Evolutionary conservation across 2,329 filamentous ascomycete species (phyloP), one percentile per base, ranked within the genome.

Genomic region (Metarhizium sp.): DNA sequence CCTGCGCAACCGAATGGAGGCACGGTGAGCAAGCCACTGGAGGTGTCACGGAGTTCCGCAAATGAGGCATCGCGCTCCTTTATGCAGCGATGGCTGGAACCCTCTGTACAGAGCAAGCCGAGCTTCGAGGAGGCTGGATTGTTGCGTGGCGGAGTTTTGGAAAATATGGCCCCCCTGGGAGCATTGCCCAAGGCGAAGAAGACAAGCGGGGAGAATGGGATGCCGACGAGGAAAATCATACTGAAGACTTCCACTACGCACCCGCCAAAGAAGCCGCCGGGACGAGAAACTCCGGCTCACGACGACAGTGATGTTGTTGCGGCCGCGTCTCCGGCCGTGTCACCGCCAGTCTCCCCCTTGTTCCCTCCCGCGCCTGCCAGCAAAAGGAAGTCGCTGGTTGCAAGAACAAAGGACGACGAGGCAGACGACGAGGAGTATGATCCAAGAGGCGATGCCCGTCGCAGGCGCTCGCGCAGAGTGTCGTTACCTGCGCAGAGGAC

Each of bases 121-220:
- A 92, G 87, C 67, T 95, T 86, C 67, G 84, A 89, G 74, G 90
- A 95, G 67, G 82, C 79, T 56, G 88, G 87, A 48, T 79, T 94
- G 62, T 76, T 86, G 64, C 79, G 86, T 51, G 82, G 84, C 68
- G 88, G 88, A 60, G 88, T 95, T 18, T 76, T 95, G 57, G 86
- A 89, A 70, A 86, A 86, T 64, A 95, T 95, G 91, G 85, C 85
- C 53, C 86, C 91, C 30, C 74, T 96, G 55, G 91, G 91, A 45
- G 79, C 84, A 54, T 77, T 85, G 62, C 91, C 91, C 13, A 82
- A 81, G 71, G 78, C 70, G 42, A 76, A 74, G 66, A 72, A 67
- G 64, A 62, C 59, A 29, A 69, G 59, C 10, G 63, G 58, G 51
- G 63, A 69, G 57, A 62, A 64, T 54, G 60, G 57, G 53, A 60